These are phyloP conservation scores for Escallonia herrerae DNA, from an alignment of 129 eudicot species.

Conservation along the genomic window DNA sequence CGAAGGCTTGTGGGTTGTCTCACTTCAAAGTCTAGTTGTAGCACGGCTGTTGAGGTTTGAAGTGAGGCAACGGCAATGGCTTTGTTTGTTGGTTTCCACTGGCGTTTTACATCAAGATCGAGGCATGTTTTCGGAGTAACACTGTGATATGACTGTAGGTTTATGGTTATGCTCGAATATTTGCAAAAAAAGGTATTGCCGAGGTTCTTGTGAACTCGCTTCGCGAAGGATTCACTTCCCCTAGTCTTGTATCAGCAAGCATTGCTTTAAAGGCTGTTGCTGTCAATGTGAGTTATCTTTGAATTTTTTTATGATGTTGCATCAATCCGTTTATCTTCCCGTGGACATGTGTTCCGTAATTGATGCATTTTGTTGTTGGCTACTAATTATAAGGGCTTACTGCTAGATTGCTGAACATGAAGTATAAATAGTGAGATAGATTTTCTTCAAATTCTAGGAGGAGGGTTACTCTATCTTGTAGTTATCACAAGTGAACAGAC, in stretches of 20 bases:
- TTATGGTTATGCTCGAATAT: conserved; percentile 86
- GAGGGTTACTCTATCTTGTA: too few relatives aligned
- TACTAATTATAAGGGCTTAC: too few relatives aligned
- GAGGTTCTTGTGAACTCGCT: conserved; percentile 80
- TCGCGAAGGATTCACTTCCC: conserved; percentile 49
- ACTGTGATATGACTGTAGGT: conserved; percentile 47
- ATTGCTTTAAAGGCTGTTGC: conserved; percentile 89
- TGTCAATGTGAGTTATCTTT: conserved; percentile 66
- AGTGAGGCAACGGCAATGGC: background rate
- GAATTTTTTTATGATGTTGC: background rate
- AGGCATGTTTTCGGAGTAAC: background rate
- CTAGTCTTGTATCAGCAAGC: conserved; percentile 68
- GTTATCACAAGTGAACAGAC: too few relatives aligned
- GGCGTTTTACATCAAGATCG: background rate
- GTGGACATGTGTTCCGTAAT: background rate
- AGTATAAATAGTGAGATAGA: too few relatives aligned
- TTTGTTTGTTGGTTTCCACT: background rate
- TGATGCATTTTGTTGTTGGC: too few relatives aligned
- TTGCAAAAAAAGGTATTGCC: conserved; percentile 80
- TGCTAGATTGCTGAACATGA: too few relatives aligned
- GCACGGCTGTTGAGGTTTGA: background rate
- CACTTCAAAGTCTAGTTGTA: too few relatives aligned
- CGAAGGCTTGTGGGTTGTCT: too few relatives aligned
- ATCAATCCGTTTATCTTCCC: background rate
- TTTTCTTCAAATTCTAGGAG: too few relatives aligned